Evolutionary conservation across 805 yeast species (phyloP).

Genomic region (Candida verbasci): DNA sequence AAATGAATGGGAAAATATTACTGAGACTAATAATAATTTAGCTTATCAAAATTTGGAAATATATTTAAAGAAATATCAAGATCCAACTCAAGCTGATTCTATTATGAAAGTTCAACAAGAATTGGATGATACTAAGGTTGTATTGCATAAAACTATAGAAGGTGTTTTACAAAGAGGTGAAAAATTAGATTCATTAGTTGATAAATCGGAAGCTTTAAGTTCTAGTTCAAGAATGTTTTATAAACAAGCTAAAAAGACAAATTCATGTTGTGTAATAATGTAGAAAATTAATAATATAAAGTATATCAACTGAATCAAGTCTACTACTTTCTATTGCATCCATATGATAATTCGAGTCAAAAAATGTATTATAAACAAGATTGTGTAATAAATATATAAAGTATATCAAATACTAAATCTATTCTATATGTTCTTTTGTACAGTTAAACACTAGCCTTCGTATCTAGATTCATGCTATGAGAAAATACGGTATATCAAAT

Average conservation of each 20-base stretch:
- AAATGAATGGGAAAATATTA: constrained; percentile 54
- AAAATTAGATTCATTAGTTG: constrained; percentile 88
- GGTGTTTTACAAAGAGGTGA: constrained; percentile 94
- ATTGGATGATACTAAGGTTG: constrained; percentile 95
- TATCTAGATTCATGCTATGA: no score
- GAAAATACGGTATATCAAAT: no score
- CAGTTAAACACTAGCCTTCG: no score
- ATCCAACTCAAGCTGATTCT: constrained; percentile 95
- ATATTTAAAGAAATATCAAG: constrained; percentile 83
- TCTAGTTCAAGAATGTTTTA: constrained; percentile 89
- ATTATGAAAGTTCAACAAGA: constrained; percentile 97
- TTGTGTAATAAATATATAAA: no score
- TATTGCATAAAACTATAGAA: constrained; percentile 92
- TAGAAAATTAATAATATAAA: constrained; percentile 21
- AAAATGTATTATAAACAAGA: neutral
- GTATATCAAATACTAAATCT: constrained; percentile 1
- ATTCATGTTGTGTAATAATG: constrained; percentile 81
- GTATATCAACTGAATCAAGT: no score
- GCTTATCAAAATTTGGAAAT: constrained; percentile 57
- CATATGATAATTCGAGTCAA: no score
- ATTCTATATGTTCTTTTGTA: no score
- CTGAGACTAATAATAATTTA: constrained; percentile 43
- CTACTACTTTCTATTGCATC: neutral
- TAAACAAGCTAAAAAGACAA: constrained; percentile 90
- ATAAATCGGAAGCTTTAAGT: constrained; percentile 90